Base-by-base conservation (phyloP, 2,329 filamentous ascomycete species). In the Trichoderma citrinoviride region DNA sequence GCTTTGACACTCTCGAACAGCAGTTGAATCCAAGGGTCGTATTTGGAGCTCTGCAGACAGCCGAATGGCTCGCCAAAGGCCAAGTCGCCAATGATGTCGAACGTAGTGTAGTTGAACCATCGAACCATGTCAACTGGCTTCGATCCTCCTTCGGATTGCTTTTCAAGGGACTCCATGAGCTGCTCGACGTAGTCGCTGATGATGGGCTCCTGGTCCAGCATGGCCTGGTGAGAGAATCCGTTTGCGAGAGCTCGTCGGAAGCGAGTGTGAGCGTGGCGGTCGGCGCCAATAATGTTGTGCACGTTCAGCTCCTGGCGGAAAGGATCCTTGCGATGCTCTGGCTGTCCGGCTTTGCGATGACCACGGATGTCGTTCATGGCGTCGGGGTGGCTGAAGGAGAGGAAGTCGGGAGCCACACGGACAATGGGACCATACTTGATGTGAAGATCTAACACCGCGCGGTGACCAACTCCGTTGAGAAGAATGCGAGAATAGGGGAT, bases 11-110 rank as follows among this genome's bases (percentile, higher is more conserved):
- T 49, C 7, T 29, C 37, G 23, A 74, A 75, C 7, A 76, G 67
- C 0, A 70, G 57, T 0, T 25, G 50, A 8, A 76, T 69, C 68
- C 71, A 74, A 1, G 71, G 70, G 41, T 74, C 71, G 50, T 71
- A 71, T 23, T 66, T 64, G 1, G 66, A 65, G 6, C 64, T 60
- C 21, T 72, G 57, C 1, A 76, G 69, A 17, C 72, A 71, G 14
- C 69, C 68, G 29, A 75, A 76, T 5, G 69, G 57, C 53, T 73
- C 72, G 7, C 74, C 74, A 64, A 75, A 74, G 7, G 68, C 61
- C 3, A 75, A 67, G 44, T 74, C 70, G 12, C 72, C 73, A 19
- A 75, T 74, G 5, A 76, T 61, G 52, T 75, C 74, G 37, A 75
- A 75, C 0, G 74, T 74, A 0, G 70, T 67, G 44, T 65, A 73